These are phyloP conservation scores for Sclerotinia subarctica DNA, from an alignment of 2,329 filamentous ascomycete species.

Conservation along the genomic window DNA sequence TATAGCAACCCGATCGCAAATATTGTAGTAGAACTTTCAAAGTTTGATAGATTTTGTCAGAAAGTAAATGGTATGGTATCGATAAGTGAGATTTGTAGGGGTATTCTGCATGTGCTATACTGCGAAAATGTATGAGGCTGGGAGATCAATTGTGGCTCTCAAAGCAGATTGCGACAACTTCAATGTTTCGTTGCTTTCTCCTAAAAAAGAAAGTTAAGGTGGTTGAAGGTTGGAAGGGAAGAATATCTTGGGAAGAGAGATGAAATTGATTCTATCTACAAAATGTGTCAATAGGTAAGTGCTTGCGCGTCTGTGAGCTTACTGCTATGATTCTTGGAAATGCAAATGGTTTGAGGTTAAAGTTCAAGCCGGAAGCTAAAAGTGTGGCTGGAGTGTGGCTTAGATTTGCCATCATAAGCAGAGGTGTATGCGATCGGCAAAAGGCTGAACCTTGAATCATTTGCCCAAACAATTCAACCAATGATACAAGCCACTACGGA, in stretches of 20 bases:
- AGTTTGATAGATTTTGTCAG: not conserved
- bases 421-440: no score
- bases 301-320: slow-evolving; percentile 10
- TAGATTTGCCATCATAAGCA: not conserved
- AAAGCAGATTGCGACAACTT: not conserved
- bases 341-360: not conserved
- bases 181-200: not conserved
- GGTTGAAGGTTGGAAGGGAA: no score
- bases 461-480: not conserved
- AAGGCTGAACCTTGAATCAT: not conserved
- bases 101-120: not conserved
- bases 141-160: not conserved
- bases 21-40: not conserved
- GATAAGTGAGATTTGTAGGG: slow-evolving; percentile 12
- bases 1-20: not conserved
- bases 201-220: not conserved
- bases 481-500: not conserved
- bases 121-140: slow-evolving; percentile 3
- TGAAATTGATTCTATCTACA: not conserved
- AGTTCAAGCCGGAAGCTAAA: not conserved
- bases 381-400: slow-evolving; percentile 6
- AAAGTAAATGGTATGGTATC: not conserved
- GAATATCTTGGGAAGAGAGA: not conserved
- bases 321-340: not conserved
- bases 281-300: not conserved